Conservation (phyloP, 78 protist species). For the Tieghemostelium lacteum region DNA sequence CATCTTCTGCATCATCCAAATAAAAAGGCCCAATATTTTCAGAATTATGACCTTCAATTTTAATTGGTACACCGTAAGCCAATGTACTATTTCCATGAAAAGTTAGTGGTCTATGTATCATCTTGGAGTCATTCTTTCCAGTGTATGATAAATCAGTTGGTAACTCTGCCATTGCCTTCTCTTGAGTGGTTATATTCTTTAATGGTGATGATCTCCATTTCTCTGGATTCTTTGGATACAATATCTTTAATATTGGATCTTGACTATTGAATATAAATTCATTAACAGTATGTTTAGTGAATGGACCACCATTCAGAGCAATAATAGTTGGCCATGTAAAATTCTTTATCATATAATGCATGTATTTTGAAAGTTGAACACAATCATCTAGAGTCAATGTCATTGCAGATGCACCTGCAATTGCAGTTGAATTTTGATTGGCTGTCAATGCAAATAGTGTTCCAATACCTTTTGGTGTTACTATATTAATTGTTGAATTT, state of each 20-base stretch:
- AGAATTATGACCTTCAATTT: conserved; percentile 23
- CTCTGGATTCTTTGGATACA: not conserved
- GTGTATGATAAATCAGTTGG: conserved; percentile 4
- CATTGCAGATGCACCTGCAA: not conserved
- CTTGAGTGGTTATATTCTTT: not conserved
- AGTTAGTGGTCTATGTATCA: conserved; percentile 25
- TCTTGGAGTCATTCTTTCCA: conserved; percentile 28
- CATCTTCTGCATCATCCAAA: conserved; percentile 1
- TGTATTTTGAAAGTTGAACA: not conserved
- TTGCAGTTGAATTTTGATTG: not conserved
- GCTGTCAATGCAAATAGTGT: not conserved
- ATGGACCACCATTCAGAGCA: conserved; percentile 14
- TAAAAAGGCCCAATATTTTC: conserved; percentile 53
- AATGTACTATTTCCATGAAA: conserved; percentile 1
- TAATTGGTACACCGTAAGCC: not conserved
- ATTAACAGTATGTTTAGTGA: conserved; percentile 14
- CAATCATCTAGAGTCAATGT: too few relatives aligned
- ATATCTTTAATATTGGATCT: conserved; percentile 23
- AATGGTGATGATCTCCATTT: conserved; percentile 9
- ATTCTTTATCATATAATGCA: not conserved
- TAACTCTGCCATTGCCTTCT: not conserved
- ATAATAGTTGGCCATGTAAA: not conserved
- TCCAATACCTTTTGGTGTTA: conserved; percentile 23
- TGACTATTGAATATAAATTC: conserved; percentile 20
- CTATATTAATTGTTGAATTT: not conserved